A percentile compares a stretch with the other conserved stretches of the same genome.
Conservation (phyloP, 306 rosid genomes). For the Acacia melanoxylon region DNA sequence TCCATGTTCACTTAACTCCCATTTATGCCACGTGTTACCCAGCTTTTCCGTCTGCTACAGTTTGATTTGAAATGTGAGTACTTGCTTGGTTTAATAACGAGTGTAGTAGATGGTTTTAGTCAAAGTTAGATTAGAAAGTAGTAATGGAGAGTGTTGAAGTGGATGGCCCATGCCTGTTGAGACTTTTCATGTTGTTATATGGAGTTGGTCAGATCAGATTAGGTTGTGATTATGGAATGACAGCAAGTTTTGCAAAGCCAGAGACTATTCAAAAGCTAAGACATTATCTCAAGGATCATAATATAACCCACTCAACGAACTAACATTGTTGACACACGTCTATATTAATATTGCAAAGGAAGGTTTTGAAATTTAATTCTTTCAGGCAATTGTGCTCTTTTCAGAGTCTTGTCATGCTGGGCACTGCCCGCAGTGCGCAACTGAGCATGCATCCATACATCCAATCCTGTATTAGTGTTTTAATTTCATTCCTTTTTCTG, state of each 20-base stretch:
- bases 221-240: not conserved
- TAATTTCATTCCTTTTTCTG: not conserved
- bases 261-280: not conserved
- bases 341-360: not conserved
- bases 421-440: slow-evolving; percentile 22
- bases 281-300: not conserved
- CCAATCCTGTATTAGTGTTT: not conserved
- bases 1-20: slow-evolving; percentile 3
- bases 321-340: not conserved
- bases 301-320: not conserved
- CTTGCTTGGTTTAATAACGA: not conserved
- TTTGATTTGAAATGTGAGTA: no score
- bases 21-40: slow-evolving; percentile 7
- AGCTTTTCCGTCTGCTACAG: not conserved
- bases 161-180: no score
- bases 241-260: not conserved
- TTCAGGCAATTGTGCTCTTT: slow-evolving; percentile 11
- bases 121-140: not conserved
- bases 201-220: not conserved
- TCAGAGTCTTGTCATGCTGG: slow-evolving; percentile 30
- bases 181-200: not conserved
- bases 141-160: not conserved
- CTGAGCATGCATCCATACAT: slow-evolving; percentile 24
- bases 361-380: not conserved
- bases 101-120: not conserved